These are phyloP conservation scores for Diplodia intermedia DNA, from an alignment of 2,329 filamentous ascomycete species.

Conservation along the genomic window DNA sequence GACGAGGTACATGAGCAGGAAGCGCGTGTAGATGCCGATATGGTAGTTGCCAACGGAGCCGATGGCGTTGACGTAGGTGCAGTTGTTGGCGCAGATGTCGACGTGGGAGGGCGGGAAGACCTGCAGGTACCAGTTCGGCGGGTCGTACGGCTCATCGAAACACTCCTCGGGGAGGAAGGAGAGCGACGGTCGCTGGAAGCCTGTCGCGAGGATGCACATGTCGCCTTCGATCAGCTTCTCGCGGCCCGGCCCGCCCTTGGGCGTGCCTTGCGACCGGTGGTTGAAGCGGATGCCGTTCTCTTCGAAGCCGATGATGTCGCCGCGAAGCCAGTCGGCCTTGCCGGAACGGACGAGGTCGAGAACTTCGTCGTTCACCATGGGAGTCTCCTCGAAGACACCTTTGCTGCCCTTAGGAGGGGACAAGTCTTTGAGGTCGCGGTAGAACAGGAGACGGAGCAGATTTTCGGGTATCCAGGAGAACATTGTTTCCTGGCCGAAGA, in stretches of 20 bases:
- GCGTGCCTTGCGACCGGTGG: slow-evolving; percentile 72
- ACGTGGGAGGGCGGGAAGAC: slow-evolving; percentile 79
- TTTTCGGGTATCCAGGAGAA: slow-evolving; percentile 80
- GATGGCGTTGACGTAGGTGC: slow-evolving; percentile 81
- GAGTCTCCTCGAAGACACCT: slow-evolving; percentile 82
- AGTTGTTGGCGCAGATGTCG: slow-evolving; percentile 80
- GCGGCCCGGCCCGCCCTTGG: slow-evolving; percentile 75
- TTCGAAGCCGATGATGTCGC: slow-evolving; percentile 74
- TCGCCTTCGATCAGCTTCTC: slow-evolving; percentile 73
- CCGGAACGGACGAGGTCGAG: slow-evolving; percentile 76
- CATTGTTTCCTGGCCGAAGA: slow-evolving; percentile 77
- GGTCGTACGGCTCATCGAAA: slow-evolving; percentile 75
- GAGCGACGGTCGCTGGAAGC: slow-evolving; percentile 76
- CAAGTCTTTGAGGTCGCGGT: slow-evolving; percentile 77
- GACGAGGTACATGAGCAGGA: slow-evolving; percentile 83
- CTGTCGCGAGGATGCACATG: slow-evolving; percentile 82
- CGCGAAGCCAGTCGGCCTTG: slow-evolving; percentile 78
- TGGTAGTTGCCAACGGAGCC: slow-evolving; percentile 87
- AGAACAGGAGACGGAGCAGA: slow-evolving; percentile 79
- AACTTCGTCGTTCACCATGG: slow-evolving; percentile 85
- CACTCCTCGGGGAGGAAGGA: slow-evolving; percentile 75
- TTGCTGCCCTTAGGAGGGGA: slow-evolving; percentile 64
- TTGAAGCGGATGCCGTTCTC: slow-evolving; percentile 74
- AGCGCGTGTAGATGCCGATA: slow-evolving; percentile 86
- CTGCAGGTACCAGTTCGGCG: slow-evolving; percentile 89